Base-by-base conservation (phyloP, 2,329 filamentous ascomycete species). In the Aspergillus fumigatiaffinis region DNA sequence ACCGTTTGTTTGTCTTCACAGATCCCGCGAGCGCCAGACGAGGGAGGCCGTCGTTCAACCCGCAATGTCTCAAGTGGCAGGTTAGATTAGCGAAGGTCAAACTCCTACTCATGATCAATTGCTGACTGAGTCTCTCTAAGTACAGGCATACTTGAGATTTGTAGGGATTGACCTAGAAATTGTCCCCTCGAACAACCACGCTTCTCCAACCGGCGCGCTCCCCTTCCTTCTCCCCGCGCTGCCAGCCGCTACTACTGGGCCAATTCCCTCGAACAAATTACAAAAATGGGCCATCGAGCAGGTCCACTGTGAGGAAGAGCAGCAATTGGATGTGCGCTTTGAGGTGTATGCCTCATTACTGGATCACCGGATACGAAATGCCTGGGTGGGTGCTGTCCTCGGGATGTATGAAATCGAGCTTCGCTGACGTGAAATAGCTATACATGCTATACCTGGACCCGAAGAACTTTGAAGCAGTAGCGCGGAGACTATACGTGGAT, bases 1-100 rank as follows among this genome's bases (percentile, higher is more conserved):
- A 84, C 60, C 81, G 84, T 9, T 79, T 99, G 8, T 92, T 92
- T 73, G 80, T 96, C 56, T 97, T 97, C 75, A 83, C 85, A 59
- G 84, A 82, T 14, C 78, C 84, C 1, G 77, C 82, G n/a, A 88
- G 85, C 66, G 88, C 86, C 35, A 72, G 74, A 55, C 70, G 70
- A 42, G 86, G 86, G 4, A 76, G 79, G 29, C 89, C 92, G 26
- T 95, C 91, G 63, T 96, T 89, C 77, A 97, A 97, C 72, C 94
- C 94, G 10, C 86, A 87, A 57, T 99, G 94, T 79, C 80, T 97
- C 69, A 96, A 93, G 79, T 97, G 92, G 92, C 94, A 97, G 89
- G 91, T 93, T 64, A 44, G 20, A 23, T 21, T 26, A 20, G 26
- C 57, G 28, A 14, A 14, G 26, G 23, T 20, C 12, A 20, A 23